These are phyloP conservation scores for Epichloe festucae DNA, from an alignment of 2,329 filamentous ascomycete genomes.

Conservation along the genomic window DNA sequence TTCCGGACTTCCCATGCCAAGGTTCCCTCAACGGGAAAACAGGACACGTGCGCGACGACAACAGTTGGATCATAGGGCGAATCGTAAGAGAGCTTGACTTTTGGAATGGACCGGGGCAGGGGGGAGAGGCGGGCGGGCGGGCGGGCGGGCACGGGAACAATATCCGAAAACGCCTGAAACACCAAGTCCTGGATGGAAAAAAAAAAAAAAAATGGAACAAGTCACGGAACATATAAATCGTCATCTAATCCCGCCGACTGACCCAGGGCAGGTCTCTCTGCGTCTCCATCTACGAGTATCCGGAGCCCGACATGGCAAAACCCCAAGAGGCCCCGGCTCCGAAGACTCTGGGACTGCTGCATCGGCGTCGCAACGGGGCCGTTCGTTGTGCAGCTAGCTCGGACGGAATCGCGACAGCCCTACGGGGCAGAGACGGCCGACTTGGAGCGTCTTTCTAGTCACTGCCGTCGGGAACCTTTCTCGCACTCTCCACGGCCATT, in stretches of 20 bases:
- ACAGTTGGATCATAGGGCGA: constrained; percentile 29
- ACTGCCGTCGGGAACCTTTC: constrained; percentile 24
- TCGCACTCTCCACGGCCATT: constrained; percentile 21
- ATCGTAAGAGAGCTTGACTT: constrained; percentile 27
- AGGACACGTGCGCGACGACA: constrained; percentile 25
- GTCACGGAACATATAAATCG: no score
- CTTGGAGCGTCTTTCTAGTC: constrained; percentile 29
- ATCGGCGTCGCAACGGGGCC: constrained; percentile 12
- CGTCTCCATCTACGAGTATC: constrained; percentile 13
- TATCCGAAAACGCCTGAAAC: constrained; percentile 7
- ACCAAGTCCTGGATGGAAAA: constrained; percentile 2
- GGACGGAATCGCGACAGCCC: constrained; percentile 20
- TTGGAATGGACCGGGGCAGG: constrained; percentile 9
- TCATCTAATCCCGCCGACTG: constrained; percentile 4
- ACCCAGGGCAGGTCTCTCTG: constrained; percentile 14
- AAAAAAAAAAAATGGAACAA: neutral
- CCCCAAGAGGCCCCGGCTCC: constrained; percentile 4
- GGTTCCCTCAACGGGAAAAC: constrained; percentile 24
- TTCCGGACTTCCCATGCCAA: constrained; percentile 17
- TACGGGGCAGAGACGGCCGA: constrained; percentile 17
- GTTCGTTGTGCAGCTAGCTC: constrained; percentile 16
- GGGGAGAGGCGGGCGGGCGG: constrained; percentile 4
- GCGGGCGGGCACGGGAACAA: neutral
- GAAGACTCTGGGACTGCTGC: constrained; percentile 15
- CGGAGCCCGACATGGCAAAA: neutral